Evolutionary conservation across 2,329 filamentous ascomycete species (phyloP).

Genomic region (Alternaria hordeiaustralica): DNA sequence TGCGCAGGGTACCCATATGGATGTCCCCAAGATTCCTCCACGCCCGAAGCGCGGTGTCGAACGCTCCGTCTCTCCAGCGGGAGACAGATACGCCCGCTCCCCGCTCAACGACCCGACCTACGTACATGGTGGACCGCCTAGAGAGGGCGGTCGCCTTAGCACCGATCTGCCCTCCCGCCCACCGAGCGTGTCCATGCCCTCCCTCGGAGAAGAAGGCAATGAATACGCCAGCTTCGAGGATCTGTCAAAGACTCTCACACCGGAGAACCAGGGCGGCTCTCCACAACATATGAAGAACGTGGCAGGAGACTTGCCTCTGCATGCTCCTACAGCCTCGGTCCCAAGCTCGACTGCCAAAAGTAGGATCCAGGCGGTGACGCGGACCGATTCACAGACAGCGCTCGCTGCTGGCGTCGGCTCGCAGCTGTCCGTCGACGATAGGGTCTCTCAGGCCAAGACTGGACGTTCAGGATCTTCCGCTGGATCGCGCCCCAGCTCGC

Average conservation of each 20-base stretch:
- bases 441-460: constrained; percentile 29
- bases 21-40: constrained; percentile 77
- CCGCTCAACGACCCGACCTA: constrained; percentile 78
- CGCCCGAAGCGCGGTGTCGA: constrained; percentile 73
- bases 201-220: constrained; percentile 85
- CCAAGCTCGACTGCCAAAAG: constrained; percentile 82
- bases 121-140: constrained; percentile 48
- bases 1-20: constrained; percentile 52
- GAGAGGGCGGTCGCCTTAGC: constrained; percentile 44
- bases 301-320: constrained; percentile 80
- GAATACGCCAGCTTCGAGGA: constrained; percentile 76
- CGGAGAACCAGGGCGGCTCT: constrained; percentile 47
- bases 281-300: constrained; percentile 80
- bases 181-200: constrained; percentile 80
- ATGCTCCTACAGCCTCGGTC: constrained; percentile 87
- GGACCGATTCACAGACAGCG: constrained; percentile 87
- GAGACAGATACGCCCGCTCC: constrained; percentile 81
- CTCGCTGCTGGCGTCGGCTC: constrained; percentile 84
- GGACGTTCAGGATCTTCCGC: constrained; percentile 43
- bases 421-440: constrained; percentile 51
- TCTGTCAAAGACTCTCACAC: constrained; percentile 41
- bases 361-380: constrained; percentile 81
- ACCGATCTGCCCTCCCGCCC: constrained; percentile 63
- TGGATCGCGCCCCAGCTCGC: constrained; percentile 60
- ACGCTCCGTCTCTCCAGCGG: constrained; percentile 77